phyloP scores from a whole-genome alignment of 169 alveolate species.

The Eimeria mitis region DNA sequence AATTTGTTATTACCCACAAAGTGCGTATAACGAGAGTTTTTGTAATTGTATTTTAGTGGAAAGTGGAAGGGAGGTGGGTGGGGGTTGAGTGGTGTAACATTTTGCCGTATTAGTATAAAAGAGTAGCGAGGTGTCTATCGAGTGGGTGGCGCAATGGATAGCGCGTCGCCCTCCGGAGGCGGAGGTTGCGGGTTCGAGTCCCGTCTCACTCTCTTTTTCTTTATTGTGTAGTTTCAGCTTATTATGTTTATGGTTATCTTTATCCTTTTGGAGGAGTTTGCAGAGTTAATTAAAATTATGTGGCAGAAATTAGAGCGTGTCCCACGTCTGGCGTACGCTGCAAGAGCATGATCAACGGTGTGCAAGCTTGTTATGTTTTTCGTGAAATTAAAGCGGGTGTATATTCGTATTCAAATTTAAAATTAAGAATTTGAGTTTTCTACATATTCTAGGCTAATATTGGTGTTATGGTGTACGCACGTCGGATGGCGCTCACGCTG shows the following conservation, averaged over 20 bases:
- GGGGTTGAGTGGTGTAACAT: background rate
- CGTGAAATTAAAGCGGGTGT: too few relatives aligned
- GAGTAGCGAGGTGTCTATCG: background rate
- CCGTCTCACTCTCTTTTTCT: constrained; percentile 89
- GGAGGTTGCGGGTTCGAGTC: constrained; percentile 98
- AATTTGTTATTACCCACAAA: constrained; percentile 75
- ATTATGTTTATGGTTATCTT: background rate
- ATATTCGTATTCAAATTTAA: background rate
- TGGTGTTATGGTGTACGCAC: background rate
- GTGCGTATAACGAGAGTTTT: background rate
- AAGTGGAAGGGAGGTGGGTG: background rate
- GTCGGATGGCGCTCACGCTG: background rate
- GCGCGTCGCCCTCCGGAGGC: constrained; percentile 99
- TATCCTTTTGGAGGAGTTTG: background rate
- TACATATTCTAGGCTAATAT: background rate
- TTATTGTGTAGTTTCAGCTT: background rate
- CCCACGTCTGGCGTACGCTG: background rate
- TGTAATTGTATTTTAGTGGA: background rate
- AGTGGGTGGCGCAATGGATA: constrained; percentile 97
- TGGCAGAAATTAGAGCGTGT: background rate
- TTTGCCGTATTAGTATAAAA: background rate
- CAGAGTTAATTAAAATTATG: background rate
- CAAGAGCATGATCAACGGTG: background rate
- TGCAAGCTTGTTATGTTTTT: background rate
- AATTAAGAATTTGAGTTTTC: background rate